Conservation (phyloP, 2,329 filamentous ascomycete species). For the Fusarium goolgardi region DNA sequence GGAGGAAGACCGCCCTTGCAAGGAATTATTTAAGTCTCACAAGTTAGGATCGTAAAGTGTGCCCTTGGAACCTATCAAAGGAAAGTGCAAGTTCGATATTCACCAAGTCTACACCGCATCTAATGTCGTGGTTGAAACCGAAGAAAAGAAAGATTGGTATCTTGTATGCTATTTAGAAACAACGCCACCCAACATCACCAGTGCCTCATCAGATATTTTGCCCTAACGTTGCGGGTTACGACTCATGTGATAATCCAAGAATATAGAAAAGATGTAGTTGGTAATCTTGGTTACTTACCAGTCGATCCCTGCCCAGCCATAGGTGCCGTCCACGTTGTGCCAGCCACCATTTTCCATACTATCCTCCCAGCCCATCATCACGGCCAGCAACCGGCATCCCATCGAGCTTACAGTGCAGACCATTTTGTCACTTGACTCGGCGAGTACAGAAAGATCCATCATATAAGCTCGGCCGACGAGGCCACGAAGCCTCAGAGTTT, state of each 20-base stretch:
- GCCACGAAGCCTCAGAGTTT: conserved; percentile 75
- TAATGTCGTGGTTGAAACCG: not conserved
- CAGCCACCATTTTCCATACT: conserved; percentile 71
- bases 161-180: conserved; percentile 25
- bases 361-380: conserved; percentile 88
- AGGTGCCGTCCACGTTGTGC: conserved; percentile 82
- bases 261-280: not conserved
- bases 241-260: conserved; percentile 2
- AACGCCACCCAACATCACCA: conserved; percentile 38
- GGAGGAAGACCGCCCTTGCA: not conserved
- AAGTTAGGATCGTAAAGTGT: not conserved
- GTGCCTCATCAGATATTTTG: conserved; percentile 22
- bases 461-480: conserved; percentile 84
- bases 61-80: not conserved
- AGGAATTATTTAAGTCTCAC: not conserved
- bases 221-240: not conserved
- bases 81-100: not conserved
- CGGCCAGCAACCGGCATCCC: conserved; percentile 79
- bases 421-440: conserved; percentile 73
- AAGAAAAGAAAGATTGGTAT: conserved; percentile 28
- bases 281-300: conserved; percentile 43
- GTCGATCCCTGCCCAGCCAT: conserved; percentile 67
- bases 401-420: conserved; percentile 81
- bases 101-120: not conserved
- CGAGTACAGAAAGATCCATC: conserved; percentile 81